Base-by-base conservation (phyloP, 371 early-diverging fungal species). In the Apophysomyces trapeziformis region DNA sequence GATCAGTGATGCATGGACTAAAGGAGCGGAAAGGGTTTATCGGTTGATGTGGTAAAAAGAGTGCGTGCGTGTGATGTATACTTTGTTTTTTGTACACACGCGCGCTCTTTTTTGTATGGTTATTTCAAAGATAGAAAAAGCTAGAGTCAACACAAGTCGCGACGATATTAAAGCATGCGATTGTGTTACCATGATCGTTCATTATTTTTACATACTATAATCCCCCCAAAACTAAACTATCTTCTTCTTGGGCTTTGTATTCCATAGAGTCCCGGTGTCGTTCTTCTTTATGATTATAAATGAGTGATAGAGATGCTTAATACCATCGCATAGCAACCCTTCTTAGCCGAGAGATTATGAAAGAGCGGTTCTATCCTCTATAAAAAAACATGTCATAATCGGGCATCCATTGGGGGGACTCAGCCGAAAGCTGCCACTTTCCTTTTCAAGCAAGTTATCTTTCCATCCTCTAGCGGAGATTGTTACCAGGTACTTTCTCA, bases 11-110 rank as follows among this genome's bases (percentile, higher is more conserved):
- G 16, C 54, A 50, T 50, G 16, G 54, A 50, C 54, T 16, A 50
- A 50, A 50, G 54, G 54, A 50, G 54, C 21, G 54, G 54, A 50
- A 50, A 50, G 54, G 54, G 54, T 50, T 50, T 50, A 50, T 50
- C 54, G 54, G 16, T 26, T 26, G 32, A 26, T 26, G 32, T 26
- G 32, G 32, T 26, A 26, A 26, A 26, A 26, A 26, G 32, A 26
- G 32, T 26, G 32, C 3, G 32, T 26, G 3, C 32, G 32, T 26
- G 32, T 26, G 32, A 26, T 26, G 32, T 26, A 26, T 26, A 1
- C 32, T 26, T 26, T 26, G 1, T 26, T 11, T 50, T 50, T 16
- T 50, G 54, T 50, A 50, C 18, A 16, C n/a, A 26, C 54, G 54
- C 54, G 54, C 54, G 54, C n/a, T 50, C 21, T 50, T 50, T 50